phyloP scores from a whole-genome alignment of 108 stramenopile species.

The Licmophora abbreviata region DNA sequence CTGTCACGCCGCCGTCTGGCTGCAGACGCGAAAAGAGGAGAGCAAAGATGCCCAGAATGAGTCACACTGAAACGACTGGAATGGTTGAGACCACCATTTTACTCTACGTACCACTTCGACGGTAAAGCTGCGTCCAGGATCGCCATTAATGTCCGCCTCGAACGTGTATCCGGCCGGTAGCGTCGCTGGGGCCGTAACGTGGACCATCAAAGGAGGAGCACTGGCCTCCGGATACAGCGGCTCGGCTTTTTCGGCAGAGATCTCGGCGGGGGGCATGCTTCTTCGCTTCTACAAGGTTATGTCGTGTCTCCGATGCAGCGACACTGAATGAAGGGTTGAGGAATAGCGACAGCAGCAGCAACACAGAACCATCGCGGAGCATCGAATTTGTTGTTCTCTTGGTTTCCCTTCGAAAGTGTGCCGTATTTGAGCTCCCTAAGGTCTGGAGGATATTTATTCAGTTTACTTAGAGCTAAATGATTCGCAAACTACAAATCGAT shows the following conservation, averaged over 20 bases:
- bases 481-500: too few species aligned
- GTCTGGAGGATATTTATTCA: too few species aligned
- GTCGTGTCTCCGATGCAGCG: too few species aligned
- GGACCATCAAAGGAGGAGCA: conserved; percentile 21
- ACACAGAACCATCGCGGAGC: too few species aligned
- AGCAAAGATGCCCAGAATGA: background rate
- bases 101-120: conserved; percentile 53
- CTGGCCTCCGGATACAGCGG: conserved; percentile 12
- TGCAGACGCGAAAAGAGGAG: conserved; percentile 4
- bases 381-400: too few species aligned
- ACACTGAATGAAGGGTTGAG: too few species aligned
- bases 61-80: too few species aligned
- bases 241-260: conserved; percentile 1
- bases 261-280: background rate
- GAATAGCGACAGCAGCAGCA: too few species aligned
- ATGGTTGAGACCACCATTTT: too few species aligned
- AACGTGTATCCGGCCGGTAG: conserved; percentile 57
- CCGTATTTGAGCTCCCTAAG: too few species aligned
- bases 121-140: conserved; percentile 33
- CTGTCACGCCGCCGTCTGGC: conserved; percentile 66
- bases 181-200: conserved; percentile 47
- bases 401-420: too few species aligned
- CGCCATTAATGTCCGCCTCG: conserved; percentile 47
- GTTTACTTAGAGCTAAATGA: too few species aligned
- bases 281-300: background rate